phyloP scores from a whole-genome alignment of 768 basidiomycete genomes.

The Lentinula lateritia region DNA sequence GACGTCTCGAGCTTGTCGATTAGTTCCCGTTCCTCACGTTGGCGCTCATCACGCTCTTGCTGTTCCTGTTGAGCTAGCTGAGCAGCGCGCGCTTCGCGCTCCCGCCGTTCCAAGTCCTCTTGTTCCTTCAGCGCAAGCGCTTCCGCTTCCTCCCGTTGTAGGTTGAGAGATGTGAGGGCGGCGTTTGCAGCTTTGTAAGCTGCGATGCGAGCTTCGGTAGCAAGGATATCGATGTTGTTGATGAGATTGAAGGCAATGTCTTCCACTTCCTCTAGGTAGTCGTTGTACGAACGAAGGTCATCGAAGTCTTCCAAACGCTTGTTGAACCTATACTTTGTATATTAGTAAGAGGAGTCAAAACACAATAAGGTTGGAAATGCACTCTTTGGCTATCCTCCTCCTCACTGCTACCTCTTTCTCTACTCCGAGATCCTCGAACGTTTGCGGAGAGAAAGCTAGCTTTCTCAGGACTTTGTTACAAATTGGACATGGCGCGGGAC shows the following conservation, averaged over 20 bases:
- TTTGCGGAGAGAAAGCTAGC: constrained; percentile 91
- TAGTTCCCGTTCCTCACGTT: constrained; percentile 65
- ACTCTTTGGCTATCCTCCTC: constrained; percentile 87
- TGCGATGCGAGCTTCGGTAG: constrained; percentile 81
- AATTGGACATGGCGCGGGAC: constrained; percentile 93
- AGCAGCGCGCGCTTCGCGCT: constrained; percentile 56
- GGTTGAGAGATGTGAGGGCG: constrained; percentile 76
- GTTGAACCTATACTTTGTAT: constrained; percentile 66
- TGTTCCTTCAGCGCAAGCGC: constrained; percentile 66
- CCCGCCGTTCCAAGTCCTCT: constrained; percentile 72
- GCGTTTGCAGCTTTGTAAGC: constrained; percentile 79
- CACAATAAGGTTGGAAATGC: constrained; percentile 17
- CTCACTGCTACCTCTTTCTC: constrained; percentile 94
- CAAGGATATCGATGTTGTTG: constrained; percentile 72
- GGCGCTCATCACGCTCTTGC: constrained; percentile 34
- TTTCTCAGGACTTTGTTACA: constrained; percentile 86
- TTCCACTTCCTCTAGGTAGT: constrained; percentile 95
- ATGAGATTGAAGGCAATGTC: constrained; percentile 97
- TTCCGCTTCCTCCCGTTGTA: constrained; percentile 77
- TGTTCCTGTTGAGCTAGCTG: constrained; percentile 27
- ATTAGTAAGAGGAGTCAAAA: neutral
- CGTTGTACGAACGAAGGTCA: constrained; percentile 78
- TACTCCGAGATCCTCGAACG: constrained; percentile 87
- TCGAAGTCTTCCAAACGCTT: constrained; percentile 88
- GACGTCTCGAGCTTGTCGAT: constrained; percentile 81